Evolutionary conservation across 345 rosid species (phyloP).

Genomic region (Rhodamnia argentea): DNA sequence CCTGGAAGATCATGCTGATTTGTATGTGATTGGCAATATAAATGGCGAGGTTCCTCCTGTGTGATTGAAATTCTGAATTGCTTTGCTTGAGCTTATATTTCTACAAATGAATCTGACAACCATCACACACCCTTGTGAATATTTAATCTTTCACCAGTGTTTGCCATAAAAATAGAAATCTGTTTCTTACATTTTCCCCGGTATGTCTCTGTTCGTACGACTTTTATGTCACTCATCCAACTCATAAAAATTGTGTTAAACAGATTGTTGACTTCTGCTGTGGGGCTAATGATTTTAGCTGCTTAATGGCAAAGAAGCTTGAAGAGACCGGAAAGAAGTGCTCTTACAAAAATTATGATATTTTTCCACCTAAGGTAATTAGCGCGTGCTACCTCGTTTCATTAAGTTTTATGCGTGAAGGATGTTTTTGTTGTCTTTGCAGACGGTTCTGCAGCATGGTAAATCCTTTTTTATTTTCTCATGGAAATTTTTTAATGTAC

Average conservation of each 20-base stretch:
- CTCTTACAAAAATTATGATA: slow-evolving; percentile 62
- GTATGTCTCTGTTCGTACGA: too few species aligned
- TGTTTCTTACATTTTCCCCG: not conserved
- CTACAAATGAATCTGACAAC: too few species aligned
- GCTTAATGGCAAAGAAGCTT: slow-evolving; percentile 65
- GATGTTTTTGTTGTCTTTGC: not conserved
- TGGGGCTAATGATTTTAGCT: slow-evolving; percentile 90
- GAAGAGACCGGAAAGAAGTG: slow-evolving; percentile 20
- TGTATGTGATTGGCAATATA: too few species aligned
- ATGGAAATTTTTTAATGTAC: not conserved
- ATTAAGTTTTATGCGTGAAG: not conserved
- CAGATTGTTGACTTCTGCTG: slow-evolving; percentile 95
- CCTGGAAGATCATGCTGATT: too few species aligned
- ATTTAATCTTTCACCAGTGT: too few species aligned
- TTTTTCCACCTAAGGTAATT: slow-evolving; percentile 62
- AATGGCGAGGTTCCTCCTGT: too few species aligned
- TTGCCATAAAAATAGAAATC: too few species aligned
- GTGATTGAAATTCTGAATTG: too few species aligned
- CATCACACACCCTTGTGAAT: too few species aligned
- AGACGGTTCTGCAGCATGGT: not conserved
- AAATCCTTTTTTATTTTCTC: not conserved
- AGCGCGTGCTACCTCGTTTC: not conserved
- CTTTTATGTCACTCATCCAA: too few species aligned
- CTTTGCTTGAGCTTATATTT: too few species aligned
- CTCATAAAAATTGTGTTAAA: not conserved